Evolutionary conservation across 73 alveolate genomes (phyloP), one percentile per base, ranked within the genome.

Genomic region (Paramecium bursaria): DNA sequence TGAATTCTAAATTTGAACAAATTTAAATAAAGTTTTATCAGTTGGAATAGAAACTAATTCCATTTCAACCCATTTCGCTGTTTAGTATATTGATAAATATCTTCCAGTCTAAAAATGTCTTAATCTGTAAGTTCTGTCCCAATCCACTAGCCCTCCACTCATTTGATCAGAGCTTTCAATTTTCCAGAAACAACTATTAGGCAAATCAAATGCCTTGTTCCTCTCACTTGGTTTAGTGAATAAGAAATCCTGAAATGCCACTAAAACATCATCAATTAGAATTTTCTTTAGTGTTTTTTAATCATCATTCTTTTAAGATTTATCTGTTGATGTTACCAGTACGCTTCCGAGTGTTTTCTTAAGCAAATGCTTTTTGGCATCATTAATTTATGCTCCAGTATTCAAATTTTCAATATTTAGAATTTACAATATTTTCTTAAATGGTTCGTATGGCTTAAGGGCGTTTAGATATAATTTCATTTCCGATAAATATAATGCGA

Each of bases 111-210:
- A 42, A 35, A 9, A 67, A 42, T 67, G 82, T 35, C 82, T 31
- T 15, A 67, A 35, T 35, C 82, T 31, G 19, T 67, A 67, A 2
- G 10, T 19, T 67, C 35, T 67, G n/a, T 67, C 44, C 82, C 82
- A 67, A 35, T 67, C 82, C 35, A 67, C 82, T 67, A 53, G n/a
- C 5, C 82, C 82, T 39, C 82, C 82, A 67, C 57, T 67, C 82
- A 67, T 67, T 19, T 67, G 44, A 67, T 67, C 82, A 11, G 82
- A 35, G 33, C 82, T 67, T 39, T 67, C 82, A 14, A 67, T 67
- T 19, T 67, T 67, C 82, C 82, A 67, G 33, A 67, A 67, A 39
- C 82, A 67, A 67, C 82, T 67, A 39, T 67, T 67, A 2, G 82
- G 82, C 10, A 67, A 21, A 14, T 67, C 82, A 19, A 0, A 17